These are phyloP conservation scores for Stachybotrys echinatus DNA, from an alignment of 2,329 filamentous ascomycete species.

Conservation along the genomic window DNA sequence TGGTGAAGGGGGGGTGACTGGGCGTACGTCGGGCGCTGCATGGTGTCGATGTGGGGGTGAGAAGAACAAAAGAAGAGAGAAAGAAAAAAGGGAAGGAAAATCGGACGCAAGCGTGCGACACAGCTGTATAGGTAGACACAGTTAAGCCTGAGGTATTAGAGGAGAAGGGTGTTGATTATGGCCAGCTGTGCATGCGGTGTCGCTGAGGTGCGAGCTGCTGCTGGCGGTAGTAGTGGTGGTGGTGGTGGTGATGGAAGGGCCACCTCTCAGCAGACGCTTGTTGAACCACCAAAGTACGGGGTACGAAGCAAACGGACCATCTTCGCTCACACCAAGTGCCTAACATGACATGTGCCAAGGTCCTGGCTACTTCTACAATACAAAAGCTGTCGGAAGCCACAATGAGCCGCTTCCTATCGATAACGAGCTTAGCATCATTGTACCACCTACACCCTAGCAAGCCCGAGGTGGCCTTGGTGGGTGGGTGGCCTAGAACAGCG, in stretches of 20 bases:
- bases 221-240: too few species aligned
- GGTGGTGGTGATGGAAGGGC: background rate
- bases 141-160: too few species aligned
- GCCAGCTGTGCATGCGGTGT: too few species aligned
- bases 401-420: background rate
- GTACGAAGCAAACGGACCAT: background rate
- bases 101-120: background rate
- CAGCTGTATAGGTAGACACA: too few species aligned
- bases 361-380: background rate
- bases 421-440: background rate
- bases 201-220: too few species aligned
- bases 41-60: conserved; percentile 34
- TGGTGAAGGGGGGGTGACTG: conserved; percentile 94
- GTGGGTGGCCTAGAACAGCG: background rate
- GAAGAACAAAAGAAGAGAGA: conserved; percentile 3
- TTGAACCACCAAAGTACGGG: background rate
- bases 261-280: background rate
- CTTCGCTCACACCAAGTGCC: background rate
- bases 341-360: background rate
- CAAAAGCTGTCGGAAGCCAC: background rate
- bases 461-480: too few species aligned
- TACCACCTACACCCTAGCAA: background rate
- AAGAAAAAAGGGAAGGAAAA: background rate
- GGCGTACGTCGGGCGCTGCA: conserved; percentile 83
- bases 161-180: background rate